Evolutionary conservation across 768 basidiomycete genomes (phyloP), one percentile per base, ranked within the genome.

Genomic region (Lactifluus echinatus): DNA sequence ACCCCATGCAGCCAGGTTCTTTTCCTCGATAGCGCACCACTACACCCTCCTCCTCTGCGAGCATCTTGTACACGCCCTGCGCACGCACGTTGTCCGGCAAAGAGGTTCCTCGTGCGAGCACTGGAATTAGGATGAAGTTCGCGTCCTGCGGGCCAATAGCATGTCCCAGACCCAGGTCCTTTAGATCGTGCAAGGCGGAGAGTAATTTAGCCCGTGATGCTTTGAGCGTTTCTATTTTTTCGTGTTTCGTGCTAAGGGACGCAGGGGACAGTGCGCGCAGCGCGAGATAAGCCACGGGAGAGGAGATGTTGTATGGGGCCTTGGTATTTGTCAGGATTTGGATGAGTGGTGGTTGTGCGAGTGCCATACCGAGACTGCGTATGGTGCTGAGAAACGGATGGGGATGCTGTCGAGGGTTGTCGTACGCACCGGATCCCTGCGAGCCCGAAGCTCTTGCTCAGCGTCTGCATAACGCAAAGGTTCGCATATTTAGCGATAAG

Each of bases 241-340:
- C 39, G n/a, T 74, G 76, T 87, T 93, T 93, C 17, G 68, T 60
- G 1, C 70, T 57, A 12, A 96, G 63, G 3, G 89, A 84, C 17
- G 70, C 66, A 2, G 83, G 77, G 0, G 88, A 81, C 29, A 97
- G 80, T 0, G 95, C 92, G 10, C 86, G 75, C 15, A 84, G 69
- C 0, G 93, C 94, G 23, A 97, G 80, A 28, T 81, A 72, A 12
- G 95, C 91, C 6, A 92, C 92, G 0, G 93, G 93, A 0, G 86
- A 79, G 15, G 93, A 94, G 63, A 99, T 83, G 70, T 96, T 97
- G 75, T 98, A 99, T 0, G 96, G 96, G 0, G 95, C 96, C 69
- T 99, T 99, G 26, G 94, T 89, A 69, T 98, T 98, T 57, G 83
- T 81, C 52, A 98, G 82, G 60, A 97, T 78, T 65, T 93, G 94